Percentiles rank a stretch among this genome's conserved stretches.
Conservation (phyloP, 768 basidiomycete species). For the Lentinula lateritia region DNA sequence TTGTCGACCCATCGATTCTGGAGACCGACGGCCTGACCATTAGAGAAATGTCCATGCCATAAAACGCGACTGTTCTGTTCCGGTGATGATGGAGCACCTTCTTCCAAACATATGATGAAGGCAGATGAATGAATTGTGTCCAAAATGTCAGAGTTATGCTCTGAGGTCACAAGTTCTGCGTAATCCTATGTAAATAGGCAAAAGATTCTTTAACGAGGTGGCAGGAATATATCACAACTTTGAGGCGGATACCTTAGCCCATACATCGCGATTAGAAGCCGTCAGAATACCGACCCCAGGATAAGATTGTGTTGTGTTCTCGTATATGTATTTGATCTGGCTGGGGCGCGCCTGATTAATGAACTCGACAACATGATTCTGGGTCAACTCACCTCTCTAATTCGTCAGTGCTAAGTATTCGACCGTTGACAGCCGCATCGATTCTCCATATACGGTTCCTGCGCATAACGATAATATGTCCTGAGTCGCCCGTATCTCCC, state of each 20-base stretch:
- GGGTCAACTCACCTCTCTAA: constrained; percentile 47
- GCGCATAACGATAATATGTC: constrained; percentile 82
- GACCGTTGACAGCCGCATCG: constrained; percentile 47
- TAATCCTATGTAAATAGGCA: constrained; percentile 40
- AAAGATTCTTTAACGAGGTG: no score
- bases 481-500: constrained; percentile 53
- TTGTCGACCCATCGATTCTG: constrained; percentile 87
- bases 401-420: constrained; percentile 59
- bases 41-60: constrained; percentile 74
- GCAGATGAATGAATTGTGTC: constrained; percentile 80
- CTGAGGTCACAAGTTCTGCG: constrained; percentile 48
- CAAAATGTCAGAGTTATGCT: constrained; percentile 60
- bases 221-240: not conserved
- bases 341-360: constrained; percentile 24
- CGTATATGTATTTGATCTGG: constrained; percentile 68
- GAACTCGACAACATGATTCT: not conserved
- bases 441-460: constrained; percentile 85
- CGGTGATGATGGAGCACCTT: constrained; percentile 42
- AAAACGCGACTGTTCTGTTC: constrained; percentile 62
- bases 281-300: constrained; percentile 77
- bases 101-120: constrained; percentile 78
- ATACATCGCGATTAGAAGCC: constrained; percentile 76
- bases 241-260: constrained; percentile 64
- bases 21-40: constrained; percentile 47
- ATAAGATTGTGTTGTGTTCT: constrained; percentile 54